Evolutionary conservation across 2,329 filamentous ascomycete genomes (phyloP).

Genomic region (Ceratocystis eucalypticola): DNA sequence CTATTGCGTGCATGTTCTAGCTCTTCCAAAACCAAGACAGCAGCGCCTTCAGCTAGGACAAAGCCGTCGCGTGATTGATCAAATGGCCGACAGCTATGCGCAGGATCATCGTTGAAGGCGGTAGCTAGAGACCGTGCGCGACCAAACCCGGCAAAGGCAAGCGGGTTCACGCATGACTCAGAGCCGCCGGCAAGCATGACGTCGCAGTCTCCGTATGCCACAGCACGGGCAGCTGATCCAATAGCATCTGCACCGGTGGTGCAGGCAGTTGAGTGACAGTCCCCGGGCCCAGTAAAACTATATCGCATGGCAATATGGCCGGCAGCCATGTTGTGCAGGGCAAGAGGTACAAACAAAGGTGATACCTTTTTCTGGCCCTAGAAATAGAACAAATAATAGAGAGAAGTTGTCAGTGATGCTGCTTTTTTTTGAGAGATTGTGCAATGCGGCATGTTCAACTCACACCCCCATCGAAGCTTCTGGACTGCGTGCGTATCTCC

Average conservation of each 20-base stretch:
- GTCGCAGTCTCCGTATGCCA: constrained; percentile 79
- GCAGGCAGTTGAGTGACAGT: constrained; percentile 85
- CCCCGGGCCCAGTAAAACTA: constrained; percentile 81
- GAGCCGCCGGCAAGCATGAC: constrained; percentile 94
- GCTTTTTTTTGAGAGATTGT: background rate
- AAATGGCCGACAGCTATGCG: constrained; percentile 69
- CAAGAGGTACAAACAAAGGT: constrained; percentile 80
- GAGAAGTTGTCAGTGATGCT: constrained; percentile 1
- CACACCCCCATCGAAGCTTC: constrained; percentile 62
- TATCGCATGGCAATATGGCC: constrained; percentile 90
- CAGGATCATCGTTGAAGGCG: constrained; percentile 58
- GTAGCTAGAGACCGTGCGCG: constrained; percentile 76
- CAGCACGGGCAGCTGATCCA: constrained; percentile 84
- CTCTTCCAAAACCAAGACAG: constrained; percentile 78
- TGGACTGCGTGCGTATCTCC: constrained; percentile 71
- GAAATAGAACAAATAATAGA: background rate
- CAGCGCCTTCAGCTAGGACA: constrained; percentile 85
- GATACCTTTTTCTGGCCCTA: constrained; percentile 89
- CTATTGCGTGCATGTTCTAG: constrained; percentile 71
- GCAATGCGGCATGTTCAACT: constrained; percentile 23
- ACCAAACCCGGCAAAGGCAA: constrained; percentile 84
- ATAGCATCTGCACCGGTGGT: constrained; percentile 92
- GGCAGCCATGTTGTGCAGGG: constrained; percentile 88
- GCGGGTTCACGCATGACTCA: constrained; percentile 88
- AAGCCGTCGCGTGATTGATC: constrained; percentile 70